These are phyloP conservation scores for Closterium sp. DNA, from an alignment of 139 green algal species.

Conservation along the genomic window DNA sequence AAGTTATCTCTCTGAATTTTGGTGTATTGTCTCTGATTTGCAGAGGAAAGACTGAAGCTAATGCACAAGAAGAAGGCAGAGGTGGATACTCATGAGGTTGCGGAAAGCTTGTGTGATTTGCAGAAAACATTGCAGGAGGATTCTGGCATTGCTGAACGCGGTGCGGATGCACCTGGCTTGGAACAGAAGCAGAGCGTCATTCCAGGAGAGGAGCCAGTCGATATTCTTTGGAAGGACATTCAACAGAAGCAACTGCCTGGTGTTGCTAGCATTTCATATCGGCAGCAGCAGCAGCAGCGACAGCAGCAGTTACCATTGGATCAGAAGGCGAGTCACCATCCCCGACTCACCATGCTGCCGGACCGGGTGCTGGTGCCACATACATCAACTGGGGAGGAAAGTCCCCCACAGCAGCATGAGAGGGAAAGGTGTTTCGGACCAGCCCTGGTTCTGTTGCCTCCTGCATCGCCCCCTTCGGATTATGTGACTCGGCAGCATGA, in stretches of 20 bases:
- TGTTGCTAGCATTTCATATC: too few species aligned
- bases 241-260: too few species aligned
- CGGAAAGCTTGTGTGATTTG: background rate
- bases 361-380: background rate
- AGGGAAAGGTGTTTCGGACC: too few species aligned
- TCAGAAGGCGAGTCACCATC: background rate
- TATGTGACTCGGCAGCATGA: background rate
- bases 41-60: background rate
- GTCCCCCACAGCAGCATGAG: too few species aligned
- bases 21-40: background rate
- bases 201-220: too few species aligned
- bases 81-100: background rate
- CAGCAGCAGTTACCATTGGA: background rate
- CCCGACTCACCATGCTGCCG: background rate
- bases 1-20: too few species aligned
- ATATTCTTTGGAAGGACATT: too few species aligned
- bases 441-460: too few species aligned
- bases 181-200: background rate
- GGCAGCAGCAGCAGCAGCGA: too few species aligned
- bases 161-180: background rate
- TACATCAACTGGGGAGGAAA: background rate
- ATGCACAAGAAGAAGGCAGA: background rate
- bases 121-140: background rate
- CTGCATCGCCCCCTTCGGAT: background rate
- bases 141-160: background rate